Conservation (phyloP, 1,284 basidiomycete species). For the Cutaneotrichosporon cavernicola region DNA sequence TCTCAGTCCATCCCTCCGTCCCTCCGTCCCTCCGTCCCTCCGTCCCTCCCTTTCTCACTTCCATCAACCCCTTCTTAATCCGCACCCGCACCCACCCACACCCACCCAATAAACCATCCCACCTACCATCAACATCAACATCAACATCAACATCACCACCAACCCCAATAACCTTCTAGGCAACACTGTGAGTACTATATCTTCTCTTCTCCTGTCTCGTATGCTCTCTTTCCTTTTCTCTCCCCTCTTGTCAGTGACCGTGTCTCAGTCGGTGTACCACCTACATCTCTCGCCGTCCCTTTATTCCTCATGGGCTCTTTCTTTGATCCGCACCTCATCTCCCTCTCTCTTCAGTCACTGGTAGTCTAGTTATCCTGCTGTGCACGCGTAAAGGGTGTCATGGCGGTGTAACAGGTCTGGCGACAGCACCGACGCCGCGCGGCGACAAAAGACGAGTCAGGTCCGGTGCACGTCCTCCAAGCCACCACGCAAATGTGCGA, state of each 20-base stretch:
- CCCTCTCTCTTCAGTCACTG: neutral
- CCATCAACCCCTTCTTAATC: neutral
- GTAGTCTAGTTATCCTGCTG: neutral
- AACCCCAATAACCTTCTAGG: neutral
- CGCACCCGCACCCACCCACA: neutral
- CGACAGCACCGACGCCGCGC: neutral
- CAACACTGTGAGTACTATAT: neutral
- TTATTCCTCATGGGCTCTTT: neutral
- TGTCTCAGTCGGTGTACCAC: neutral
- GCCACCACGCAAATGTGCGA: slow-evolving; percentile 1
- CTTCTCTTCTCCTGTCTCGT: neutral
- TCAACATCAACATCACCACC: neutral
- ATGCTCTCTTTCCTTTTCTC: neutral
- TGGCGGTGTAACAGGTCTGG: neutral
- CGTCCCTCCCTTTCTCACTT: neutral
- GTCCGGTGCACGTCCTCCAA: slow-evolving; percentile 1
- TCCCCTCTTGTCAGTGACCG: neutral
- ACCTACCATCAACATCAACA: neutral
- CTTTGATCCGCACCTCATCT: neutral
- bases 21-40: neutral
- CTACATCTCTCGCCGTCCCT: neutral
- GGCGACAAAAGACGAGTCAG: slow-evolving; percentile 2
- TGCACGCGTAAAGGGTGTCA: neutral
- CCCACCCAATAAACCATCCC: neutral
- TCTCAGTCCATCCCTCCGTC: no score